These are phyloP conservation scores for Nakazawaea peltata DNA, from an alignment of 805 yeast species.

Conservation along the genomic window DNA sequence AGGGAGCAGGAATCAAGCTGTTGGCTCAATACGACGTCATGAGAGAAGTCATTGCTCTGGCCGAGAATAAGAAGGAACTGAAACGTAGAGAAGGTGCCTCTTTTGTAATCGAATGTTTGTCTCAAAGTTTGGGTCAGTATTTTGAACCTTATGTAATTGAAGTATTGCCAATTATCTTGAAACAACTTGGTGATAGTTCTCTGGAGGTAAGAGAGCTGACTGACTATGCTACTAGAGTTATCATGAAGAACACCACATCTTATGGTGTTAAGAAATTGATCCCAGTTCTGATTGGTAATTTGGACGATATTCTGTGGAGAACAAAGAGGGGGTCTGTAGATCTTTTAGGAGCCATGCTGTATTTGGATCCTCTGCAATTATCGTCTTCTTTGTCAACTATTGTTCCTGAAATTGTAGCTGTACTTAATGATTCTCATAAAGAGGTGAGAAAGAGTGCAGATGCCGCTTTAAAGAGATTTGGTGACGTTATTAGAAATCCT, in stretches of 20 bases:
- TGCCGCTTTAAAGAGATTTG: slow-evolving; percentile 78
- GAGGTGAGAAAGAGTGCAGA: slow-evolving; percentile 97
- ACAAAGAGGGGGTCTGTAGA: slow-evolving; percentile 96
- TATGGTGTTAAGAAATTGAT: slow-evolving; percentile 87
- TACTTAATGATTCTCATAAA: slow-evolving; percentile 89
- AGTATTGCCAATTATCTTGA: slow-evolving; percentile 71
- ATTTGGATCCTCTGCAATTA: slow-evolving; percentile 88
- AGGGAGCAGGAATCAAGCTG: slow-evolving; percentile 81
- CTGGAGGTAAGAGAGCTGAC: slow-evolving; percentile 89
- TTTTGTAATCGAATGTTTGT: slow-evolving; percentile 76
- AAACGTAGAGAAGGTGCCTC: slow-evolving; percentile 82
- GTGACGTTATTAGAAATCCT: slow-evolving; percentile 95
- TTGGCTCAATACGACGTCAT: slow-evolving; percentile 71
- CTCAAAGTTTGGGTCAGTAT: slow-evolving; percentile 61
- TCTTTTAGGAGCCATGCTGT: slow-evolving; percentile 95
- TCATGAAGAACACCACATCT: slow-evolving; percentile 88
- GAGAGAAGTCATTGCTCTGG: slow-evolving; percentile 67
- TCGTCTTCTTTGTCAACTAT: slow-evolving; percentile 83
- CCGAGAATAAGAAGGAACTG: slow-evolving; percentile 77
- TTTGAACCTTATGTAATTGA: slow-evolving; percentile 96
- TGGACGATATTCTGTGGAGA: slow-evolving; percentile 92
- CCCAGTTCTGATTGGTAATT: slow-evolving; percentile 79
- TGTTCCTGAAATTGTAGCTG: slow-evolving; percentile 95
- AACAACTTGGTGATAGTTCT: slow-evolving; percentile 75
- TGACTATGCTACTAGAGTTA: slow-evolving; percentile 72